Base-by-base conservation (phyloP, 1,139 yeast species). In the Candida sanyaensis region DNA sequence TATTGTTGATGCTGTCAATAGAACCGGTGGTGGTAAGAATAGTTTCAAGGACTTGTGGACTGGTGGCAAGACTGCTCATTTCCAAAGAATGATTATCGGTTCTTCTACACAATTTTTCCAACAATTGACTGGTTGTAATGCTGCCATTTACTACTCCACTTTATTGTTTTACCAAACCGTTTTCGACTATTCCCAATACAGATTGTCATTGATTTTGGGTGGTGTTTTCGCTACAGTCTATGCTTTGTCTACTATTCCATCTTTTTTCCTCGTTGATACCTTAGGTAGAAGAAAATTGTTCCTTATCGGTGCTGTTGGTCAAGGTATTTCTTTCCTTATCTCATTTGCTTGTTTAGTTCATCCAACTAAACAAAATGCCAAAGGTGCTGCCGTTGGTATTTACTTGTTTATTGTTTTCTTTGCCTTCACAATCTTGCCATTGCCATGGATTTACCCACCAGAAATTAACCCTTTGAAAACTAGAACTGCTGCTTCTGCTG, bases 121-220 rank as follows among this genome's bases (percentile, higher is more conserved):
- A 63, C 84, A 80, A 61, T 74, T 79, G 58, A 78, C 82, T 42
- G 84, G 88, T 59, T 81, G 86, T 71, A 84, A 84, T 59, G 86
- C 87, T 54, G 84, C 85, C 51, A 83, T 82, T 59, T 84, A 83
- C 67, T 83, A 83, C 59, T 80, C 87, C 13, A 81, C 88, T 30
- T 83, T 83, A 44, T 71, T 84, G 58, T 83, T 83, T 59, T 78
- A 82, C 63, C 83, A 81, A 61, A 69, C 77, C 43, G 75, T 78
- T 62, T n/a, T 53, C 49, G 36, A 51, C 31, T 75, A 75, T 53
- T 65, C 73, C 57, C 73, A 68, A 42, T 75, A 80, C 64, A 73
- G 81, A 60, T 65, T 81, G 56, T 69, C 84, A 8, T 72, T 81
- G 62, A 71, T 83, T 53, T 67, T 83, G 60, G 87, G 86, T 57